These are phyloP conservation scores for Globisporangium sylvaticum DNA, from an alignment of 352 stramenopile genomes.

Conservation along the genomic window DNA sequence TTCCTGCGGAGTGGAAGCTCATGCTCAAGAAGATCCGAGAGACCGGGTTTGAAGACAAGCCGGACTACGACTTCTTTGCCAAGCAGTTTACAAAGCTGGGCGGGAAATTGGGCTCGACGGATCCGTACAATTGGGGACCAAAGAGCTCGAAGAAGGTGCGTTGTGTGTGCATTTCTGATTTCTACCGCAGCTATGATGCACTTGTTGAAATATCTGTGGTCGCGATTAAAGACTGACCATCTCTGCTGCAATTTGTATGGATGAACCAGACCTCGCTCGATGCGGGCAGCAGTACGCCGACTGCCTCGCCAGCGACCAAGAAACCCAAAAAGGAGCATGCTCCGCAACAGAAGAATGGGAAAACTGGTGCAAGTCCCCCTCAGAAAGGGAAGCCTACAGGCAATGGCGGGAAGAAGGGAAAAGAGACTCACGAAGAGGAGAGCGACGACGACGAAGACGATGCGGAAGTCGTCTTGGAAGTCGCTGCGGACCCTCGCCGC, in stretches of 20 bases:
- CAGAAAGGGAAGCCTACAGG: not conserved
- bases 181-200: not conserved
- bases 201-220: not conserved
- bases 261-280: not conserved
- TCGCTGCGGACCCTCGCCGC: constrained; percentile 22
- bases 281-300: not conserved
- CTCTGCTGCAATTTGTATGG: not conserved
- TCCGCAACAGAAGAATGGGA: not conserved
- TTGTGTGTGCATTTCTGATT: not conserved
- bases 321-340: constrained; percentile 1
- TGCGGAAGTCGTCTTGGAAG: constrained; percentile 22
- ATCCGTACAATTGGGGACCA: constrained; percentile 44
- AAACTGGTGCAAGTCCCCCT: not conserved
- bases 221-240: not conserved
- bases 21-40: constrained; percentile 61
- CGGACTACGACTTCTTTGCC: constrained; percentile 70
- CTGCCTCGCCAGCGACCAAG: not conserved
- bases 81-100: constrained; percentile 53
- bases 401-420: constrained; percentile 6
- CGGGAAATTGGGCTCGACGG: constrained; percentile 25
- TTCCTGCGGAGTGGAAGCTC: constrained; percentile 47
- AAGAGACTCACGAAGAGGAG: not conserved
- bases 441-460: constrained; percentile 20
- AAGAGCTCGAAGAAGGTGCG: constrained; percentile 13
- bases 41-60: constrained; percentile 68